phyloP scores from a whole-genome alignment of 2,329 filamentous ascomycete genomes.

The Paecilomyces variotii region DNA sequence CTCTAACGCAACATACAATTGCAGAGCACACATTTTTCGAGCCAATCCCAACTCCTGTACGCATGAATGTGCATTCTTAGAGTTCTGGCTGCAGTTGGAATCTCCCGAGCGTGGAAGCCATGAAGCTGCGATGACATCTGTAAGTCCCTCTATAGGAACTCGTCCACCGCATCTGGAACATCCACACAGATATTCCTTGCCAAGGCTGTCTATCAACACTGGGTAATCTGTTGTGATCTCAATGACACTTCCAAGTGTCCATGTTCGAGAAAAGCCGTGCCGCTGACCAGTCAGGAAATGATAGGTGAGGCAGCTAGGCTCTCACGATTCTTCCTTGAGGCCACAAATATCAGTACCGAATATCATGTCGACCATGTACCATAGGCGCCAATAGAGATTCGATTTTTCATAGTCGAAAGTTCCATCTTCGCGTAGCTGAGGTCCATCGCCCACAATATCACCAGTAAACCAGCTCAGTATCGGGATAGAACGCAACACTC shows the following conservation, averaged over 20 bases:
- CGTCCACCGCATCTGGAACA: neutral
- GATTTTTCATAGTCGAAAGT: constrained; percentile 62
- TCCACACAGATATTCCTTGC: too few species aligned
- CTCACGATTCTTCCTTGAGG: constrained; percentile 43
- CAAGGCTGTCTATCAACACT: neutral
- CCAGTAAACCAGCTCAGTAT: constrained; percentile 64
- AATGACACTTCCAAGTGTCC: neutral
- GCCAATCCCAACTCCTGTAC: neutral
- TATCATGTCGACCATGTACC: constrained; percentile 48
- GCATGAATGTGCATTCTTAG: neutral
- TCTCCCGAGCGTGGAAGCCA: neutral
- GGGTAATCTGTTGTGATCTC: neutral
- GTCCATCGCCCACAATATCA: constrained; percentile 40
- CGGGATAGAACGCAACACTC: constrained; percentile 57
- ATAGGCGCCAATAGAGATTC: constrained; percentile 53
- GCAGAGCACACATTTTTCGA: neutral
- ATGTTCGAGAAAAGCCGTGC: neutral
- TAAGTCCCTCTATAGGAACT: neutral
- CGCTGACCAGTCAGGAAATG: neutral
- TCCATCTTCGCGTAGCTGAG: constrained; percentile 37
- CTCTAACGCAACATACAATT: neutral
- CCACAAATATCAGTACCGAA: constrained; percentile 57
- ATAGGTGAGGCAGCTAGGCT: neutral
- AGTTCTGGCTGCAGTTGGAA: neutral
- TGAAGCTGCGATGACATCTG: neutral